Evolutionary conservation across 2,329 filamentous ascomycete genomes (phyloP).

Genomic region (Huntiella moniliformis): DNA sequence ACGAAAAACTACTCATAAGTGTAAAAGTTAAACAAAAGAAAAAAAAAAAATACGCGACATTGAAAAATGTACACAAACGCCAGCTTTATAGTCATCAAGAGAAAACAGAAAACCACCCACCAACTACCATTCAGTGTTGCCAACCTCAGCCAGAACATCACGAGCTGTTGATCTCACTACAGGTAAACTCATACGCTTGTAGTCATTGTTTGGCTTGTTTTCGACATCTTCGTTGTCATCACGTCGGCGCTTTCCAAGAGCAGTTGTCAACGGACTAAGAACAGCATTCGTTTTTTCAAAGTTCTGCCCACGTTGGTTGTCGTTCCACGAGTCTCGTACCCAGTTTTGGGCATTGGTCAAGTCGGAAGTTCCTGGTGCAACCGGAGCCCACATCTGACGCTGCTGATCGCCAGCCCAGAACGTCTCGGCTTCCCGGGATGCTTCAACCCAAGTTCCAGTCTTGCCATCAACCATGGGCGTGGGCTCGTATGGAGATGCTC

Average conservation of each 20-base stretch:
- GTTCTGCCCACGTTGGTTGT: constrained; percentile 1
- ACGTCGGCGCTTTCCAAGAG: constrained; percentile 9
- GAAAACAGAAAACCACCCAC: not conserved
- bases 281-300: constrained; percentile 6
- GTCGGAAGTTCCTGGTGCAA: not conserved
- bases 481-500: constrained; percentile 9
- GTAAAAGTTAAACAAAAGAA: no score
- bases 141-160: not conserved
- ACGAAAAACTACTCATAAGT: no score
- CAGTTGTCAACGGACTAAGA: constrained; percentile 1
- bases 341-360: not conserved
- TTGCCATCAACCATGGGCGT: constrained; percentile 8
- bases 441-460: constrained; percentile 4
- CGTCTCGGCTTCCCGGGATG: constrained; percentile 2
- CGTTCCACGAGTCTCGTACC: constrained; percentile 8
- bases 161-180: not conserved
- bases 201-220: constrained; percentile 1
- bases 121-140: constrained; percentile 5
- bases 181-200: constrained; percentile 5
- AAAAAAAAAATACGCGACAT: no score
- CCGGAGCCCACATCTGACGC: constrained; percentile 5
- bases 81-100: no score
- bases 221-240: constrained; percentile 6
- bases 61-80: no score
- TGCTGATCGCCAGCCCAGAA: constrained; percentile 7